A percentile compares a stretch with the other conserved stretches of the same genome.
Evolutionary conservation across 139 green algal genomes (phyloP).

Genomic region (Tetradesmus lagerheimii): DNA sequence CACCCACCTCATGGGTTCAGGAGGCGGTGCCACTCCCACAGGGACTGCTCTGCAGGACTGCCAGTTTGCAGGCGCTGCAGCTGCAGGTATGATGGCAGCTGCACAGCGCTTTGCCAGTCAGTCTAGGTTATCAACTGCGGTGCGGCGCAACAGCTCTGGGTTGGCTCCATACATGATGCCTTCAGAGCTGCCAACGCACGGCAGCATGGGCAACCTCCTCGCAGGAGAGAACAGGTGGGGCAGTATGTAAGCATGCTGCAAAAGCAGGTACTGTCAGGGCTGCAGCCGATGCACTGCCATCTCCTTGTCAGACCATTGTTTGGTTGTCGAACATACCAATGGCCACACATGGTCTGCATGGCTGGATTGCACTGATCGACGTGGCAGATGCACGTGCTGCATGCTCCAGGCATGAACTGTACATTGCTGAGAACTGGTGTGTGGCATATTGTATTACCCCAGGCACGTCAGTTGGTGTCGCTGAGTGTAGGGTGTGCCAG

Average conservation of each 20-base stretch:
- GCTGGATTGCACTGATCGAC: background rate
- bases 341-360: background rate
- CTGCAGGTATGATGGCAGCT: background rate
- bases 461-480: background rate
- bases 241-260: background rate
- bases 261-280: too few relatives aligned
- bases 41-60: background rate
- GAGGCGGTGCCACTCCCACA: background rate
- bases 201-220: background rate
- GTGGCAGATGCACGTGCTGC: background rate
- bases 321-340: background rate
- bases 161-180: background rate
- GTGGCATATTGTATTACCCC: background rate
- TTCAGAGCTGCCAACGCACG: background rate
- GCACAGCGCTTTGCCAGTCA: background rate
- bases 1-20: background rate
- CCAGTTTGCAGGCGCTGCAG: background rate
- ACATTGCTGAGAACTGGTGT: background rate
- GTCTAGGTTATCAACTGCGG: background rate
- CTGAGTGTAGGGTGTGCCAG: background rate
- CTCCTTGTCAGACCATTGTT: background rate
- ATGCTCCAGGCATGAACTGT: background rate
- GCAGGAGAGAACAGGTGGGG: background rate
- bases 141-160: background rate
- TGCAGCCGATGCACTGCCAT: too few relatives aligned